Evolutionary conservation across 2,329 filamentous ascomycete genomes (phyloP).

Genomic region (Penicillium sp.): DNA sequence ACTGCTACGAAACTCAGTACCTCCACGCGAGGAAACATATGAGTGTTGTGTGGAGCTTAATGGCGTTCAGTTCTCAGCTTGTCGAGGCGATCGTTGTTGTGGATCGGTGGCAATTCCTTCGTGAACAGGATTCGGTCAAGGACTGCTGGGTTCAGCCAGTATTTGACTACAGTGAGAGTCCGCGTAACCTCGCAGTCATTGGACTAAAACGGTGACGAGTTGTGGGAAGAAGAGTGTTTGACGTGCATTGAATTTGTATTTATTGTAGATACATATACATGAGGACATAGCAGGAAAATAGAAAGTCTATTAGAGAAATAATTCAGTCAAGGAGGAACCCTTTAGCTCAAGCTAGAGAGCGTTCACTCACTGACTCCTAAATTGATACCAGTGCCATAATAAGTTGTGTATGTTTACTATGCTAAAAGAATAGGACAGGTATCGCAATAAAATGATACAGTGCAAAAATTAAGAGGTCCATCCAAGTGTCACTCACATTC

Average conservation of each 20-base stretch:
- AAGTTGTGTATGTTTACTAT: too few relatives aligned
- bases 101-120: constrained; percentile 84
- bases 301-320: too few relatives aligned
- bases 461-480: too few relatives aligned
- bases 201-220: constrained; percentile 67
- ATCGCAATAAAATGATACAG: too few relatives aligned
- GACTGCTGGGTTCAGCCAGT: constrained; percentile 89
- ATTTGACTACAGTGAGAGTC: constrained; percentile 82
- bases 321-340: too few relatives aligned
- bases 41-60: constrained; percentile 85
- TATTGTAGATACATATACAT: background rate
- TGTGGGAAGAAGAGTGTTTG: background rate
- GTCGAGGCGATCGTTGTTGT: constrained; percentile 87
- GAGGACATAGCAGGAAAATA: background rate
- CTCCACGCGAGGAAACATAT: constrained; percentile 70
- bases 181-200: constrained; percentile 88
- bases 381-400: too few relatives aligned
- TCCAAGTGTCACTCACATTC: too few relatives aligned
- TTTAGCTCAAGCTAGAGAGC: too few relatives aligned
- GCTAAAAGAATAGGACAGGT: too few relatives aligned
- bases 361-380: too few relatives aligned
- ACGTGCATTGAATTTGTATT: background rate
- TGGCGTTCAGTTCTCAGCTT: constrained; percentile 92
- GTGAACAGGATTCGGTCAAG: constrained; percentile 70
- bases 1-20: constrained; percentile 65